Base-by-base conservation (phyloP, 208 protist genomes). In the Phytomonas francai region DNA sequence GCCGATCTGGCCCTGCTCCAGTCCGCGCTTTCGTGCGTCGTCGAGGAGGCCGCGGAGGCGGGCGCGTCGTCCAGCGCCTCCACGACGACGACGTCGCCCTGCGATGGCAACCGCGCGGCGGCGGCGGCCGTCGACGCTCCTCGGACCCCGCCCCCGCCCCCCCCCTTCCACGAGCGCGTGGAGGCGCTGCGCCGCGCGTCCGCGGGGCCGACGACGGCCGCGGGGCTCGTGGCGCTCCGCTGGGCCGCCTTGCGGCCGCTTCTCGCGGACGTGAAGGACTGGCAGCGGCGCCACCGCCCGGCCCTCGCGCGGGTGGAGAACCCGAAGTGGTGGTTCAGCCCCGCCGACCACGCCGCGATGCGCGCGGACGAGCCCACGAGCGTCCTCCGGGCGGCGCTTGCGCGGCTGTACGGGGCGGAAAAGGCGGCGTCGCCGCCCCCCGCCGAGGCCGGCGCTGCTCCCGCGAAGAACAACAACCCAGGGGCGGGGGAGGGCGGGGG, bases 341-440 rank as follows among this genome's bases (percentile, higher is more conserved):
- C 57, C 9, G 57, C n/a, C 27, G 29, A 61, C 57, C 29, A 29
- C 4, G 3, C 28, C 1, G 27, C 34, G 61, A 27, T 91, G 51
- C 80, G 82, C 31, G 61, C 82, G 34, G 72, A 73, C 34, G 85
- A 91, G 65, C 85, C 85, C 7, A 71, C 80, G 14, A 85, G 76
- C 56, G 29, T 88, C 31, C 66, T 91, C 0, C 69, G 76, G 7
- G 58, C 64, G 61, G 80, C 80, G 25, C 60, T 91, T 59, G 62
- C 74, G 31, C 65, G 69, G 34, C 8, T 70, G 45, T 70, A 73
- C 60, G 27, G 42, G 16, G 54, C 25, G 9, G 56, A 25, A 28
- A 63, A 61, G 28, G 56, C 0, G 14, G 31, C 9, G 32, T 8
- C 29, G 4, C n/a, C 33, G 28, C 56, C n/a, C 6, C 56, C 56